Evolutionary conservation across 768 basidiomycete genomes (phyloP).

Genomic region (Kwoniella bestiolae): DNA sequence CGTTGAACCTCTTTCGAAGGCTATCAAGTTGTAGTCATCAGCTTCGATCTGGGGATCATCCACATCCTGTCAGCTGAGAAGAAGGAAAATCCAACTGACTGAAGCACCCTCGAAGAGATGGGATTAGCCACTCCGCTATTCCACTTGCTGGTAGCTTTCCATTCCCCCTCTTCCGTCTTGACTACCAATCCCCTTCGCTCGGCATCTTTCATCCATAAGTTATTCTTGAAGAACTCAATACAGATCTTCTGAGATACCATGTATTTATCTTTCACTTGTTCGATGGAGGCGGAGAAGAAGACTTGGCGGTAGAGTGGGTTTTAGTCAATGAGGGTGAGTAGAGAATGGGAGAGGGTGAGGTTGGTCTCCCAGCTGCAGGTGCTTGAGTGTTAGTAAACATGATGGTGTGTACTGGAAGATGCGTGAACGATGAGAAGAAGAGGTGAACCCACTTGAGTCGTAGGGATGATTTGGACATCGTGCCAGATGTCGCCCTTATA

Average conservation of each 20-base stretch:
- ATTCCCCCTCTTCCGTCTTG: not conserved
- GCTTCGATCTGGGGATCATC: not conserved
- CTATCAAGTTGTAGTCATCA: not conserved
- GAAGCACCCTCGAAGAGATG: not conserved
- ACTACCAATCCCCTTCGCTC: conserved; percentile 1
- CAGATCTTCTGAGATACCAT: not conserved
- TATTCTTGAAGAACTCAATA: not conserved
- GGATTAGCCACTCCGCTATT: conserved; percentile 2
- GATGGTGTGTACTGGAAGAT: too few species aligned
- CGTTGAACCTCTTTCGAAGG: not conserved
- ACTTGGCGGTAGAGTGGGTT: not conserved
- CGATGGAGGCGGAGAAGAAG: not conserved
- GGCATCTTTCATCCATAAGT: conserved; percentile 3
- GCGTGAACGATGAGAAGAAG: too few species aligned
- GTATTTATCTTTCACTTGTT: not conserved
- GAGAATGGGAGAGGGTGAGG: not conserved
- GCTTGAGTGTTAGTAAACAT: not conserved
- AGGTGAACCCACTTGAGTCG: not conserved
- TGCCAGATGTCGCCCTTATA: too few species aligned
- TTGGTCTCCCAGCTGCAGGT: not conserved
- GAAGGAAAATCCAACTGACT: not conserved
- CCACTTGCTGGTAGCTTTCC: conserved; percentile 3
- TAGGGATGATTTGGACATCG: not conserved
- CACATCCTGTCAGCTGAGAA: not conserved
- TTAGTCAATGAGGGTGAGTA: not conserved